Evolutionary conservation across 192 early-diverging fungal genomes (phyloP), one percentile per base, ranked within the genome.

Genomic region (Neocallimastix lanati): DNA sequence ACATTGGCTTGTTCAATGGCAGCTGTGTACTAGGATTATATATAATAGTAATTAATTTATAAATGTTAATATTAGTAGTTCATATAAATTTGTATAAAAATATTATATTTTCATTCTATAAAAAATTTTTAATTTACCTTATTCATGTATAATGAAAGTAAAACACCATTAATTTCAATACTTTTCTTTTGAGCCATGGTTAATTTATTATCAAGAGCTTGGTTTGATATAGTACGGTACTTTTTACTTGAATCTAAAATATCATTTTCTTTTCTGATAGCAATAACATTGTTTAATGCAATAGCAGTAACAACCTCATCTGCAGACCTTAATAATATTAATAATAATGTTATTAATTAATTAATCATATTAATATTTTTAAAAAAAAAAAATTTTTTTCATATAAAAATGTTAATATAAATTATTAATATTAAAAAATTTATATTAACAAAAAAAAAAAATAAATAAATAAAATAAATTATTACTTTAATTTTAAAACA

Each of bases 201-300:
- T 29, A 93, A 82, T 78, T 92, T 93, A 78, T 84, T 83, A 21
- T 92, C 89, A 4, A 92, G 82, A 12, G 83, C 86, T 78, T 88
- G 86, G 28, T 85, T 81, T 33, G 85, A 85, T 25, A 91, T 86
- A n/a, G 83, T 58, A 80, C 86, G 85, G 38, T 92, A 82, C 79
- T 88, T 88, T 77, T 88, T 86, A 29, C 83, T 77, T 25, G 87
- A 86, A 77, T 93, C 90, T 77, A 88, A 88, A 11, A 91, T 77
- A 38, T 91, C 90, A 21, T 87, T 80, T 28, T 89, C 85, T 80
- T 88, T 85, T 77, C 88, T 84, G 14, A 90, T 81, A 3, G 87
- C 85, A 1, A 88, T 86, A 76, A 92, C 78, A 80, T 93, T 93
- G 84, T 93, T 93, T 76, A 91, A 86, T 13, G 90, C 92, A 21